phyloP scores from a whole-genome alignment of 139 green algal species.

The Edaphochlamys debaryana region DNA sequence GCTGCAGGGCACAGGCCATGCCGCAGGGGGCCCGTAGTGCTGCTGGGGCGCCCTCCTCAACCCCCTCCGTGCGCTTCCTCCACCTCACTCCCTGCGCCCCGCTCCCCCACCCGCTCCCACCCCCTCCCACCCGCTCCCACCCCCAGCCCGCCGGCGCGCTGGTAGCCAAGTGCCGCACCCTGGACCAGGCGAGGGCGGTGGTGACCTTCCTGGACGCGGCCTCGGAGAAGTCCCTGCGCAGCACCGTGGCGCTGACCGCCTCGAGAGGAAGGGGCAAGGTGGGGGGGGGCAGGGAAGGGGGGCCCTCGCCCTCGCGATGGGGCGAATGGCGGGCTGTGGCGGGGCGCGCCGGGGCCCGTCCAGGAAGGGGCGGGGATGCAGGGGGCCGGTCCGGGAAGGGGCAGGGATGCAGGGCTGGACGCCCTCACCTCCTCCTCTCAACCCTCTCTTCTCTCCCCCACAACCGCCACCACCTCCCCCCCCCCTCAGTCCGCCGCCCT shows the following conservation, averaged over 20 bases:
- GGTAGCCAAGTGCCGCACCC: constrained; percentile 56
- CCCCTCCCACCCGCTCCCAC: background rate
- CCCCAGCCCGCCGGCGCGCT: constrained; percentile 52
- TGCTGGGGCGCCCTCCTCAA: too few species aligned
- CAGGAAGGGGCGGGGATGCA: background rate
- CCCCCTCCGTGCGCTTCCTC: background rate
- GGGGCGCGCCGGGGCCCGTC: too few species aligned
- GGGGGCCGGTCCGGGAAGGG: too few species aligned
- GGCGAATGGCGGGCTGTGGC: background rate
- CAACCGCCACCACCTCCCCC: background rate
- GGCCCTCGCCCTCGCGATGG: too few species aligned
- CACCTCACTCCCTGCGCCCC: background rate
- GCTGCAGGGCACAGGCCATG: too few species aligned
- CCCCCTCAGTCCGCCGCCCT: constrained; percentile 84
- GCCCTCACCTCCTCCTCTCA: too few species aligned
- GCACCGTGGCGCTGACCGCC: constrained; percentile 95
- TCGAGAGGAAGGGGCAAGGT: constrained; percentile 92
- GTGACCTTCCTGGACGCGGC: constrained; percentile 97
- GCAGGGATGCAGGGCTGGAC: too few species aligned
- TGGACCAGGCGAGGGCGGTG: constrained; percentile 90
- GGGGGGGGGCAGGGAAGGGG: background rate
- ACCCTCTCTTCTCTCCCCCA: too few species aligned
- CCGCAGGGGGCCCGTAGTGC: too few species aligned
- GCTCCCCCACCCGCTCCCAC: background rate
- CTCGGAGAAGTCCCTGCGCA: constrained; percentile 94